These are phyloP conservation scores for Allomyces javanicus DNA, from an alignment of 192 early-diverging fungal species.

Conservation along the genomic window DNA sequence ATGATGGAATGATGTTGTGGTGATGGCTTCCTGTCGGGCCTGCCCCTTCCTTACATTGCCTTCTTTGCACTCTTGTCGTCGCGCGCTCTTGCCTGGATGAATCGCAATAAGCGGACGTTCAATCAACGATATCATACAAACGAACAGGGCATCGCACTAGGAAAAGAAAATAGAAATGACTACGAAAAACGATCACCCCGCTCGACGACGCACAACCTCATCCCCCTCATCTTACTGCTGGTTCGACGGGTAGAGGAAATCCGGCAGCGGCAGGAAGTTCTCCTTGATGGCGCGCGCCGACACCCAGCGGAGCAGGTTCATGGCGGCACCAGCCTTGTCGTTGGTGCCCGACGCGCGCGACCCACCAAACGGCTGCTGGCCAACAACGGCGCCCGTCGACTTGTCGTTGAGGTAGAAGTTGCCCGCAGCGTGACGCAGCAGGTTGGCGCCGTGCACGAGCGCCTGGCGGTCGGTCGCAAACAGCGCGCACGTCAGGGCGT, in stretches of 20 bases:
- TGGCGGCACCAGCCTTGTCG: slow-evolving; percentile 86
- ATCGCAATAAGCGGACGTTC: too few relatives aligned
- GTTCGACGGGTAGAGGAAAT: slow-evolving; percentile 81
- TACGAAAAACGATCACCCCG: too few relatives aligned
- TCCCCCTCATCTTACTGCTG: slow-evolving; percentile 1
- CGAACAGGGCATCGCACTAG: too few relatives aligned
- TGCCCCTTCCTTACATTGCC: too few relatives aligned
- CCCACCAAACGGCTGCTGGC: slow-evolving; percentile 96
- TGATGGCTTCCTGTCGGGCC: too few relatives aligned
- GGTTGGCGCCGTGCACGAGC: slow-evolving; percentile 46
- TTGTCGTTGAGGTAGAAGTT: slow-evolving; percentile 99
- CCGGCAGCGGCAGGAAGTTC: slow-evolving; percentile 62
- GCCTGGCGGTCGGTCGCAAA: slow-evolving; percentile 78
- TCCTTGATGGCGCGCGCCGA: slow-evolving; percentile 93
- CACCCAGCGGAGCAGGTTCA: slow-evolving; percentile 64
- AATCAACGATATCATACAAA: too few relatives aligned
- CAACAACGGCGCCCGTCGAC: slow-evolving; percentile 90
- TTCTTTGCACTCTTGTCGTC: too few relatives aligned
- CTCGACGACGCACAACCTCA: too few relatives aligned
- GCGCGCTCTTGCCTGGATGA: too few relatives aligned
- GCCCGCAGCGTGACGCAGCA: slow-evolving; percentile 71
- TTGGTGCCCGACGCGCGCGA: slow-evolving; percentile 88
- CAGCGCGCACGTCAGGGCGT: slow-evolving; percentile 76
- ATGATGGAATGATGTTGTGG: too few relatives aligned
- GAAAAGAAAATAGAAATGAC: too few relatives aligned